phyloP scores from a whole-genome alignment of 1,284 basidiomycete species.

The Agroathelia rolfsii region DNA sequence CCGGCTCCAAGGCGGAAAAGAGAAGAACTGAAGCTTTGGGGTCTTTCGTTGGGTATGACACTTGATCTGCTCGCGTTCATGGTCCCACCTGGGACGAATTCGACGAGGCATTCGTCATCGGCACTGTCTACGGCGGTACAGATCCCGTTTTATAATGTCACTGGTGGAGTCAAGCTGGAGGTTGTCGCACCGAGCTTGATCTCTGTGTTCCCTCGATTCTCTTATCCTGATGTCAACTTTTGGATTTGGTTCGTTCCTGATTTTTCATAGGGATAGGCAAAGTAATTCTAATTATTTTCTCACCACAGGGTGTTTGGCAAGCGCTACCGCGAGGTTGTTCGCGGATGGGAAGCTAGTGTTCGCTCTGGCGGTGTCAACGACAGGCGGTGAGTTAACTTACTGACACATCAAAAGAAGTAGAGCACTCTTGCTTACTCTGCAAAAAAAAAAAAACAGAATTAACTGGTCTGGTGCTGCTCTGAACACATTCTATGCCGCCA shows the following conservation, averaged over 20 bases:
- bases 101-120: constrained; percentile 21
- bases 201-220: constrained; percentile 92
- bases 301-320: constrained; percentile 95
- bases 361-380: constrained; percentile 67
- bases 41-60: constrained; percentile 92
- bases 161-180: constrained; percentile 41
- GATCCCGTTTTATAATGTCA: constrained; percentile 38
- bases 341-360: constrained; percentile 84
- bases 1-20: constrained; percentile 13
- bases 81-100: constrained; percentile 34
- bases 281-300: constrained; percentile 3
- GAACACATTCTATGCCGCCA: constrained; percentile 88
- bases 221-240: constrained; percentile 92
- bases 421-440: too few relatives aligned
- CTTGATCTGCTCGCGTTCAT: constrained; percentile 76
- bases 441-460: too few relatives aligned
- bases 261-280: neutral
- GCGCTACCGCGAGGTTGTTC: constrained; percentile 85
- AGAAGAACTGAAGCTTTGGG: constrained; percentile 81
- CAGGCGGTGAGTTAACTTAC: constrained; percentile 51
- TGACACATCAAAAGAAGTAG: too few relatives aligned
- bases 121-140: constrained; percentile 35
- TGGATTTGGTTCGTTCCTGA: constrained; percentile 95
- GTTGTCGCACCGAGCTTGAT: constrained; percentile 56
- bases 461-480: constrained; percentile 96